Evolutionary conservation across 148 eudicot genomes (phyloP), one percentile per base, ranked within the genome.

Genomic region (Rhododendron griersonianum): DNA sequence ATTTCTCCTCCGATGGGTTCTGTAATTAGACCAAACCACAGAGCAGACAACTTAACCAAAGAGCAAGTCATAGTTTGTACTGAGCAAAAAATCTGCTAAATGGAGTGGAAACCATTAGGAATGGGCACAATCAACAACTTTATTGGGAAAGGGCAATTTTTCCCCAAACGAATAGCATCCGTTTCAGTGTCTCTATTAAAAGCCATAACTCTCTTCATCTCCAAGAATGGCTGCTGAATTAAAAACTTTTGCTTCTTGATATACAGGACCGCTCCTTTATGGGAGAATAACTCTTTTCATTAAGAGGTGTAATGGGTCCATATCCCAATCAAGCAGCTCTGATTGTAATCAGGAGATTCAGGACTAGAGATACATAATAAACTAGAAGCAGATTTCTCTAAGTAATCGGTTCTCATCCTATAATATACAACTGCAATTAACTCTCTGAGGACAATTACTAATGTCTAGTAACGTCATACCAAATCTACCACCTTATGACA

Each of bases 1-100:
- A 97, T 95, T 87, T 97, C 98, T 45, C 96, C 95, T 85, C 98
- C 98, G 47, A 94, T 91, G 48, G 99, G 99, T 86, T 95, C 99
- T 97, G 95, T 47, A 82, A 84, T 84, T 47, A 73, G 65, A 57
- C 53, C 16, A 88, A 75, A 76, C 57, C 71, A 39, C 33, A 59
- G 13, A 28, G 59, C 23, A 61, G 5, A 21, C 25, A n/a, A 55
- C 59, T 71, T 53, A 53, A 81, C 73, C 80, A 81, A 79, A 18
- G 23, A 28, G 4, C 5, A 51, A 86, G 25, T 48, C 41, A 47
- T 25, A 71, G 37, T 37, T 85, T 16, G 81, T 13, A 61, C 51
- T 19, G 18, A 35, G 55, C 16, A 19, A 37, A 81, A 81, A 28
- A 19, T 14, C 59, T 18, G 6, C 45, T 33, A 81, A 33, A 18